phyloP scores from a whole-genome alignment of 768 basidiomycete genomes.

The Cystobasidium ongulense region DNA sequence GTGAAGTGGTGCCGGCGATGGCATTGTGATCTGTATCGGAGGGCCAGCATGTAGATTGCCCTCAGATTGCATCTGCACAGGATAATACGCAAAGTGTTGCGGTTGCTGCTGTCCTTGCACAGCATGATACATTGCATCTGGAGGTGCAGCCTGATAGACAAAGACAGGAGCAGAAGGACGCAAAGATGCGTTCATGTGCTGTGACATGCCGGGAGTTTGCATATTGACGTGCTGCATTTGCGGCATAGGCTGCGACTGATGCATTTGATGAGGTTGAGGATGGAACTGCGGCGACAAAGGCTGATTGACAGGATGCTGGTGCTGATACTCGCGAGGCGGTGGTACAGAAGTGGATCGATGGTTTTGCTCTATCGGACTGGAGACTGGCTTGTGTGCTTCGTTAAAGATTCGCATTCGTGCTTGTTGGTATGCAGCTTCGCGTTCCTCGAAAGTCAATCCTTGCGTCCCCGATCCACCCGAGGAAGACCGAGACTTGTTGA shows the following conservation, averaged over 20 bases:
- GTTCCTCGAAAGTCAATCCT: conserved; percentile 38
- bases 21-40: conserved; percentile 14
- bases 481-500: conserved; percentile 6
- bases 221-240: background rate
- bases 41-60: background rate
- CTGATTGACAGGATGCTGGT: background rate
- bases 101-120: background rate
- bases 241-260: background rate
- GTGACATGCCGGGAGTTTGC: background rate
- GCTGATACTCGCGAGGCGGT: background rate
- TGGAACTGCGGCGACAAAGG: background rate
- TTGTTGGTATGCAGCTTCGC: conserved; percentile 41
- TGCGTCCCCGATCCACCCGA: conserved; percentile 13
- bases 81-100: conserved; percentile 2
- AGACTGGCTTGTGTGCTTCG: background rate
- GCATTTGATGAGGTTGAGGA: background rate
- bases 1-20: background rate
- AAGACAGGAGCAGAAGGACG: conserved; percentile 17
- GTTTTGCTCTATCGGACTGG: background rate
- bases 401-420: conserved; percentile 40
- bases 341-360: background rate
- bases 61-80: background rate
- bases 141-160: conserved; percentile 1
- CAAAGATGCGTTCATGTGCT: background rate
- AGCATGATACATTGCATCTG: background rate